Evolutionary conservation across 1,139 yeast genomes (phyloP), one percentile per base, ranked within the genome.

Genomic region (Hanseniaspora gamundiae): DNA sequence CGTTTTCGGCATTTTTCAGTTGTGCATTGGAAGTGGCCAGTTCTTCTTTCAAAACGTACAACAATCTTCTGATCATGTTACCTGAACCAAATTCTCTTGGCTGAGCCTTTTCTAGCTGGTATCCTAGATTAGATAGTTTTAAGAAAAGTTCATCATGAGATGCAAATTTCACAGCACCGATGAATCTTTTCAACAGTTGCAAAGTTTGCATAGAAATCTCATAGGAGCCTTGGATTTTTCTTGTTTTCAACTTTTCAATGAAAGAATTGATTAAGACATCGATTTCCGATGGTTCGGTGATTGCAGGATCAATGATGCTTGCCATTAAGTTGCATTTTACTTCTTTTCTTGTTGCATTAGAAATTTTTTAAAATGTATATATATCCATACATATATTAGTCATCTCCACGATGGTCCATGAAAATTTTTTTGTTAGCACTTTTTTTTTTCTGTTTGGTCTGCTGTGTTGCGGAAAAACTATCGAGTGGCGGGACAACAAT

Each of bases 31-130:
- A 39, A 20, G 40, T 39, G 17, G 33, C 87, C 42, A 81, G 74
- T 59, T 88, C 95, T 54, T 93, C 97, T 52, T 98, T 72, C 46
- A 91, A 79, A 47, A 86, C 69, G 1, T 94, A 91, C 52, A 93
- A 69, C 1, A 91, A 91, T 59, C 98, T 73, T 61, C 97, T 76
- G 19, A 91, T 84, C 41, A 91, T 80, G 60, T 91, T 93, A 5
- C 97, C 98, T 43, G 93, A 77, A 10, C 88, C 76, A 52, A 87
- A 79, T 55, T 88, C 95, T 51, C 80, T 70, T 6, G 91, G 88
- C 52, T 77, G 81, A 2, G 88, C 83, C 31, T 68, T 70, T 33
- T 75, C 75, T 38, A 81, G 59, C 21, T 71, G 64, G 38, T 64
- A 66, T 2, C 91, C 93, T 17, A 80, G 73, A 47, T 67, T 66